phyloP scores from a whole-genome alignment of 202 grass and related monocot genomes.

The Setaria italica region DNA sequence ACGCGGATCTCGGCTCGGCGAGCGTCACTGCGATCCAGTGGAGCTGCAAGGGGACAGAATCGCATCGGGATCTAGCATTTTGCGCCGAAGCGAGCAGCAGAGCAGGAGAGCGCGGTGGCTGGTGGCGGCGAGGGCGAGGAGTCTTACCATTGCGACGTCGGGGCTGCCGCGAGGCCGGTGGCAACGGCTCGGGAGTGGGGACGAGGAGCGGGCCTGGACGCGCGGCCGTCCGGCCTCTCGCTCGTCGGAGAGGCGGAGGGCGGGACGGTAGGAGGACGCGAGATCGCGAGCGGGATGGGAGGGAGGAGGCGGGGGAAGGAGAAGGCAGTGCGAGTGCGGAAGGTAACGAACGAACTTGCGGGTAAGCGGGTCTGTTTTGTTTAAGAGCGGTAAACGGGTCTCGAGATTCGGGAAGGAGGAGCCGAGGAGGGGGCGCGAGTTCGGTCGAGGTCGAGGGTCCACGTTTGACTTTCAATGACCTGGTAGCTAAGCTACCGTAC shows the following conservation, averaged over 20 bases:
- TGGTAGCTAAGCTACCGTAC: not conserved
- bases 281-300: constrained; percentile 29
- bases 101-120: not conserved
- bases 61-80: constrained; percentile 48
- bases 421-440: not conserved
- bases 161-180: not conserved
- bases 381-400: constrained; percentile 20
- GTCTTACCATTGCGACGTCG: constrained; percentile 52
- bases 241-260: not conserved
- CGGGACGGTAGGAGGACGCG: not conserved
- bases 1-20: constrained; percentile 38
- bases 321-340: constrained; percentile 7
- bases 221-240: not conserved
- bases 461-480: constrained; percentile 22
- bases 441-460: not conserved
- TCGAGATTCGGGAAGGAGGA: not conserved
- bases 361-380: constrained; percentile 39
- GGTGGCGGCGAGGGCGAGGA: not conserved
- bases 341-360: constrained; percentile 40
- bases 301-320: not conserved
- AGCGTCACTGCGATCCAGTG: not conserved
- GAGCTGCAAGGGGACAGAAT: not conserved
- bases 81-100: not conserved
- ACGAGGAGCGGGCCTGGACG: not conserved
- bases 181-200: not conserved